A percentile compares a stretch with the other conserved stretches of the same genome.
Evolutionary conservation across 768 basidiomycete genomes (phyloP).

Genomic region (Leccinum truebloodii): DNA sequence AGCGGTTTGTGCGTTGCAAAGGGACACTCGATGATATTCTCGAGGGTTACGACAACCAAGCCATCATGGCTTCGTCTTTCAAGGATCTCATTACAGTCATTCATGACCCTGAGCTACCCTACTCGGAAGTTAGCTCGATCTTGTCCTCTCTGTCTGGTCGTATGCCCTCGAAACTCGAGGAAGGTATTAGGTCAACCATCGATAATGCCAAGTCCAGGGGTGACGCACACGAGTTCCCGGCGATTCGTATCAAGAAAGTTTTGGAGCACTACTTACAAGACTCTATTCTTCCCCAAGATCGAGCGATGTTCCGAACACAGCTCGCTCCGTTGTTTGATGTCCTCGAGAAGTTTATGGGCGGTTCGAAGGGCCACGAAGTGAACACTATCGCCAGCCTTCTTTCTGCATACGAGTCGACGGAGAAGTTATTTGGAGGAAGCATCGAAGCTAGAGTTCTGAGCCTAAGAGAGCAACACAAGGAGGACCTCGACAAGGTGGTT

Average conservation of each 20-base stretch:
- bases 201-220: constrained; percentile 75
- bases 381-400: constrained; percentile 75
- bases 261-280: constrained; percentile 86
- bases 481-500: constrained; percentile 86
- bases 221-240: constrained; percentile 85
- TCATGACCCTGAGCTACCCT: constrained; percentile 85
- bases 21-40: constrained; percentile 86
- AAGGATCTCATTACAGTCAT: constrained; percentile 85
- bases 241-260: constrained; percentile 78
- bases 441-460: constrained; percentile 91
- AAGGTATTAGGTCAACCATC: constrained; percentile 74
- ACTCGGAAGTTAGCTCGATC: constrained; percentile 79
- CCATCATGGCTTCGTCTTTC: constrained; percentile 81
- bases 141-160: constrained; percentile 90
- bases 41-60: constrained; percentile 96
- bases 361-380: constrained; percentile 86
- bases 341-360: constrained; percentile 76
- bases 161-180: constrained; percentile 90
- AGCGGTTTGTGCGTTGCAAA: constrained; percentile 73
- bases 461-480: constrained; percentile 90
- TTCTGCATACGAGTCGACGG: constrained; percentile 78
- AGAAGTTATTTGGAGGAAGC: constrained; percentile 90
- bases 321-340: constrained; percentile 70
- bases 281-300: constrained; percentile 77
- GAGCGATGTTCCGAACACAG: constrained; percentile 73